A percentile compares a stretch with the other conserved stretches of the same genome.
phyloP scores from a whole-genome alignment of 2,329 filamentous ascomycete genomes.

The Paramyrothecium roridum region DNA sequence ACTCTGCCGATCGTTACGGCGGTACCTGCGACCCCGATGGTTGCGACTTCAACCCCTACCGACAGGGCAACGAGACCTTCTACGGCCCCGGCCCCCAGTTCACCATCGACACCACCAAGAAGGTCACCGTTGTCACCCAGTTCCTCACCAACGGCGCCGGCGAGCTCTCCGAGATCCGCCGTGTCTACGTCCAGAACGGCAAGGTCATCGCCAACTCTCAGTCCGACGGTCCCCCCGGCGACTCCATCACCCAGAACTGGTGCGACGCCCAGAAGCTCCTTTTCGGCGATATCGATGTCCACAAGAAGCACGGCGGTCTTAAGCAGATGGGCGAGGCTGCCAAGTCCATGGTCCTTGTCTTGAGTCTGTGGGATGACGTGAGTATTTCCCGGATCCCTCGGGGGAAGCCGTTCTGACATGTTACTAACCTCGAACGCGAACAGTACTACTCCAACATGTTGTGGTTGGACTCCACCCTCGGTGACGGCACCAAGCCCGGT shows the following conservation, averaged over 20 bases:
- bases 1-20: slow-evolving; percentile 47
- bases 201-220: slow-evolving; percentile 49
- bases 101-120: slow-evolving; percentile 53
- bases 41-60: slow-evolving; percentile 66
- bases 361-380: slow-evolving; percentile 55
- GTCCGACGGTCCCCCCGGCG: slow-evolving; percentile 30
- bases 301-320: slow-evolving; percentile 53
- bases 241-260: slow-evolving; percentile 50
- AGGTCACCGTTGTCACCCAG: slow-evolving; percentile 62
- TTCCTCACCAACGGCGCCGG: slow-evolving; percentile 47
- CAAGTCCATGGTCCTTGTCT: slow-evolving; percentile 38
- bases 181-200: slow-evolving; percentile 61
- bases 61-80: slow-evolving; percentile 58
- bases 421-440: neutral
- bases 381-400: slow-evolving; percentile 2
- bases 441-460: slow-evolving; percentile 60
- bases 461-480: slow-evolving; percentile 66
- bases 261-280: slow-evolving; percentile 53
- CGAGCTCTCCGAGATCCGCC: slow-evolving; percentile 53
- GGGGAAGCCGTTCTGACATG: neutral
- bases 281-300: slow-evolving; percentile 50
- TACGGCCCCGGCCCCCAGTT: slow-evolving; percentile 48
- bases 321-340: slow-evolving; percentile 44
- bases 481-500: slow-evolving; percentile 39
- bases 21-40: slow-evolving; percentile 64